Conservation (phyloP, 176 grass and related monocot genomes). For the Rhynchospora breviuscula region DNA sequence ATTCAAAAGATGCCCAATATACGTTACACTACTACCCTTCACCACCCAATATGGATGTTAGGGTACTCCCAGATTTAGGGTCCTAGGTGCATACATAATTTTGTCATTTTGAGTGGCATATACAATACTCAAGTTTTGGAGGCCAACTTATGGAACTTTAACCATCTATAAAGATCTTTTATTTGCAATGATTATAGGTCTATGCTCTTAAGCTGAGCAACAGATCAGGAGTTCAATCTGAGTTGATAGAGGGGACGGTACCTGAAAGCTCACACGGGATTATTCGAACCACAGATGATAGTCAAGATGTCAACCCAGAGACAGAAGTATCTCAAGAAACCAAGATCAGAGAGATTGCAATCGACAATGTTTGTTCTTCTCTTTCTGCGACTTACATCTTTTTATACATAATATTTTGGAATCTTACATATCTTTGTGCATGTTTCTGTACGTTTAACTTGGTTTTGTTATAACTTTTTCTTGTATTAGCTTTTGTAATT, state of each 20-base stretch:
- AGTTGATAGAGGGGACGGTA: constrained; percentile 30
- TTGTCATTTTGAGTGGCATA: background rate
- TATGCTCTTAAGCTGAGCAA: constrained; percentile 74
- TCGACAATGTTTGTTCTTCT: constrained; percentile 57
- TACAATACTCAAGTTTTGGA: background rate
- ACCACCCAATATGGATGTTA: background rate
- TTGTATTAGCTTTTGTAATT: background rate
- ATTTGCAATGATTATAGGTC: constrained; percentile 37
- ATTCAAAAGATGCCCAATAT: background rate
- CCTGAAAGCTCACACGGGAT: constrained; percentile 37
- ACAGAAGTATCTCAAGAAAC: constrained; percentile 74
- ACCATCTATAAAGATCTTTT: background rate
- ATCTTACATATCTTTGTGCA: background rate
- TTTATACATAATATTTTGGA: background rate
- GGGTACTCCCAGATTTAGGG: background rate
- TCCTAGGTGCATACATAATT: background rate
- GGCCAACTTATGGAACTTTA: background rate
- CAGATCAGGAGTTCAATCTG: constrained; percentile 55
- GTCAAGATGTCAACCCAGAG: constrained; percentile 59
- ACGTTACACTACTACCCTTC: background rate
- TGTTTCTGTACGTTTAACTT: background rate
- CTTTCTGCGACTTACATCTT: background rate
- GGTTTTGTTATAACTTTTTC: background rate
- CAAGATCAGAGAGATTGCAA: constrained; percentile 88
- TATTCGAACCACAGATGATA: constrained; percentile 28